Evolutionary conservation across 257 asterid genomes (phyloP).

Genomic region (Cruciata laevipes): DNA sequence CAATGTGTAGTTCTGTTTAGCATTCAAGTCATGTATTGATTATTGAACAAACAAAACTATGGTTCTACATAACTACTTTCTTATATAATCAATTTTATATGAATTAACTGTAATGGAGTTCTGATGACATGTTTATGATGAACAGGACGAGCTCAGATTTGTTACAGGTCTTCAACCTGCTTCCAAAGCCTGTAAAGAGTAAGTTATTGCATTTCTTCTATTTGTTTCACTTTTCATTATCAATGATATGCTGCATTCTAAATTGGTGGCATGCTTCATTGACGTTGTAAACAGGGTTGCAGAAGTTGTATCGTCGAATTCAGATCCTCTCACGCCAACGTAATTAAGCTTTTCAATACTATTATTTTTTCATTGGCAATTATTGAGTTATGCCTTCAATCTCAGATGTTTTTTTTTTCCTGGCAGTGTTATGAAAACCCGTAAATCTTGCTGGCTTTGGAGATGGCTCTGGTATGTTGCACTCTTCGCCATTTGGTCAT

Average conservation of each 20-base stretch:
- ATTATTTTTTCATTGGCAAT: conserved; percentile 2
- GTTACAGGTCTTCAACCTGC: conserved; percentile 60
- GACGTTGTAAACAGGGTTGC: conserved; percentile 40
- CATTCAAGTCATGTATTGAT: not conserved
- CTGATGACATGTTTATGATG: conserved; percentile 4
- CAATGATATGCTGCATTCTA: not conserved
- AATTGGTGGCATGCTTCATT: conserved; percentile 8
- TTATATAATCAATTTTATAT: not conserved
- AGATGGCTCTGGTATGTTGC: conserved; percentile 64
- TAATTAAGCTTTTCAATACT: conserved; percentile 26
- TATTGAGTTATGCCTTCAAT: conserved; percentile 8
- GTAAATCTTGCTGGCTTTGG: conserved; percentile 52
- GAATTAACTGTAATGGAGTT: not conserved
- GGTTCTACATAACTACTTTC: not conserved
- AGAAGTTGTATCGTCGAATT: conserved; percentile 46
- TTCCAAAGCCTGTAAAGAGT: conserved; percentile 76
- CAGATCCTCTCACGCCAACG: conserved; percentile 76
- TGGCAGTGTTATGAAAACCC: conserved; percentile 45
- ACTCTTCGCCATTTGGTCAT: not conserved
- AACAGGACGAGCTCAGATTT: conserved; percentile 78
- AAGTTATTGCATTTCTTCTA: conserved; percentile 16
- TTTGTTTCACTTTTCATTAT: not conserved
- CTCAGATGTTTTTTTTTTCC: conserved; percentile 8
- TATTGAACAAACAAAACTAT: not conserved
- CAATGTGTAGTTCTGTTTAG: not conserved